These are phyloP conservation scores for Sutorius eximius DNA, from an alignment of 1,284 basidiomycete species.

Conservation along the genomic window DNA sequence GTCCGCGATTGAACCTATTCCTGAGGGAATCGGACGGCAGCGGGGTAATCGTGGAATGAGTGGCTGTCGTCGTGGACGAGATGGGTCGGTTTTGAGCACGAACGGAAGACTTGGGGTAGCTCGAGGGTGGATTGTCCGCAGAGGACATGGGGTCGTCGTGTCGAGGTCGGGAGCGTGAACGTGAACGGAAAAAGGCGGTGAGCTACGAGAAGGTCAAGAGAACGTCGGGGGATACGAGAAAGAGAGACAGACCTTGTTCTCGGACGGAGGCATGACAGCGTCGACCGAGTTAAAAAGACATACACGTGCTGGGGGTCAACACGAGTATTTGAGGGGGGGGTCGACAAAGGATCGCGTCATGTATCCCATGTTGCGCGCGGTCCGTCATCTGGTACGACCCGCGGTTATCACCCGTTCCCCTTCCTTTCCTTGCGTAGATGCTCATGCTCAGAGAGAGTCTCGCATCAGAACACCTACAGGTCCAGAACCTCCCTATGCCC, in stretches of 20 bases:
- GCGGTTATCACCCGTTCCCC: conserved; percentile 29
- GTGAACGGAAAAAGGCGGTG: conserved; percentile 51
- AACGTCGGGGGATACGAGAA: neutral
- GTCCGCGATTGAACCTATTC: conserved; percentile 16
- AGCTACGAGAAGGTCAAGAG: conserved; percentile 36
- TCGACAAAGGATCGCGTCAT: neutral
- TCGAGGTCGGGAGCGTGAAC: conserved; percentile 52
- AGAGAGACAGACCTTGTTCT: conserved; percentile 39
- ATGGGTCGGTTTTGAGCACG: conserved; percentile 60
- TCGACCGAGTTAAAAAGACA: too few relatives aligned
- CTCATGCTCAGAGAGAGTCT: conserved; percentile 65
- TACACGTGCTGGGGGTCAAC: neutral
- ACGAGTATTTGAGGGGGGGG: neutral
- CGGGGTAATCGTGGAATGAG: conserved; percentile 57
- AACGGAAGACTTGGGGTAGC: conserved; percentile 43
- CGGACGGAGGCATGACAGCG: conserved; percentile 1
- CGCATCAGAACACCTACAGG: conserved; percentile 49
- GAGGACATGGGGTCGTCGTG: conserved; percentile 5
- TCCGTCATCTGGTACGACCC: neutral
- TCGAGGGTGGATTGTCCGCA: conserved; percentile 18
- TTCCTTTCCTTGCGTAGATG: conserved; percentile 75
- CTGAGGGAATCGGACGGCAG: conserved; percentile 44
- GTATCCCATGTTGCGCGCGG: conserved; percentile 1
- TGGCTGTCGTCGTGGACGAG: conserved; percentile 61
- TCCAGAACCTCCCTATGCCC: conserved; percentile 76